Percentiles rank a stretch among this genome's conserved stretches.
These are phyloP conservation scores for Daldinia childiae DNA, from an alignment of 495 filamentous ascomycete genomes.

Conservation along the genomic window DNA sequence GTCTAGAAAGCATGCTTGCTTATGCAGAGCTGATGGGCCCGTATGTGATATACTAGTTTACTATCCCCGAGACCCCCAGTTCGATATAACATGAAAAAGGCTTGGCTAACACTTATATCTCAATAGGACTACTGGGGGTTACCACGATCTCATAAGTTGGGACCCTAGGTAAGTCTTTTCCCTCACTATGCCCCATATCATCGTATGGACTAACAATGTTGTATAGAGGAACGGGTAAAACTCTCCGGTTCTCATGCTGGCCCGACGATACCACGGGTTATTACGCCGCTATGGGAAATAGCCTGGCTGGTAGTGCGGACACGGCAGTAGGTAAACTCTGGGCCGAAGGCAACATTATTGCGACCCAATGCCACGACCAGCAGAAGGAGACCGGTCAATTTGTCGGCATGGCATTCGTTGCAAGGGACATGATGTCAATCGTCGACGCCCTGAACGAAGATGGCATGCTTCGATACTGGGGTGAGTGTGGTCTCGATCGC, in stretches of 20 bases:
- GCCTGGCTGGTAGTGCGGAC: conserved; percentile 17
- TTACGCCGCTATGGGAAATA: conserved; percentile 9
- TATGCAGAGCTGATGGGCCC: conserved; percentile 28
- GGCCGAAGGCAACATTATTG: conserved; percentile 22
- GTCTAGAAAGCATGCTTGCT: conserved; percentile 26
- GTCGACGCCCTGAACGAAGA: conserved; percentile 56
- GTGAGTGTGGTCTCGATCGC: conserved; percentile 37
- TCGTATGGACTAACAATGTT: neutral
- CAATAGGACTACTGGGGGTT: conserved; percentile 45
- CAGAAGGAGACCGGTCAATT: conserved; percentile 17
- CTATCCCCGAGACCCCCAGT: neutral
- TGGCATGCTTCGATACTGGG: conserved; percentile 59
- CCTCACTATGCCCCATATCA: neutral
- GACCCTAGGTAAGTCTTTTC: conserved; percentile 46
- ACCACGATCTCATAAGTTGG: conserved; percentile 54
- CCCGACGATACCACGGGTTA: conserved; percentile 15
- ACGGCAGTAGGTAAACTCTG: conserved; percentile 20
- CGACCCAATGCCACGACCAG: conserved; percentile 17
- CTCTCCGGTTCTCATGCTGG: conserved; percentile 30
- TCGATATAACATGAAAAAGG: neutral
- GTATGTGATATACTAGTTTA: conserved; percentile 16
- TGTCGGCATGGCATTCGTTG: conserved; percentile 47
- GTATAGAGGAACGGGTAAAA: conserved; percentile 33
- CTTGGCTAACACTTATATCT: conserved; percentile 3
- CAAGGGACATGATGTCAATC: conserved; percentile 55